A percentile compares a stretch with the other conserved stretches of the same genome.
phyloP scores from a whole-genome alignment of 495 filamentous ascomycete species.

The Hypoxylon fragiforme region DNA sequence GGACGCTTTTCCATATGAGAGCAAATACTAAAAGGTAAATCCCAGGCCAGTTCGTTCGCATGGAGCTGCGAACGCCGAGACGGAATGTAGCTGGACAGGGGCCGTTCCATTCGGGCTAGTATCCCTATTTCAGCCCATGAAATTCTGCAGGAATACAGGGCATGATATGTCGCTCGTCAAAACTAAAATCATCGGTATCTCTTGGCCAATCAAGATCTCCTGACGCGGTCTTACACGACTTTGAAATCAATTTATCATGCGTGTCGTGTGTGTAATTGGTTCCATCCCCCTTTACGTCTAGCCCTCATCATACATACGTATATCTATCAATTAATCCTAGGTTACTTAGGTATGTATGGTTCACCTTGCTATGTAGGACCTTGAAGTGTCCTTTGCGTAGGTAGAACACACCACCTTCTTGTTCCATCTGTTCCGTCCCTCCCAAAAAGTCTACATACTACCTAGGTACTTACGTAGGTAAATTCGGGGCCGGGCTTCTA shows the following conservation, averaged over 20 bases:
- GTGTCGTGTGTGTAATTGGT: constrained; percentile 40
- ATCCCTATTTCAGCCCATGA: constrained; percentile 35
- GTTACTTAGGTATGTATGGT: constrained; percentile 14
- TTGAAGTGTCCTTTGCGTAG: constrained; percentile 17
- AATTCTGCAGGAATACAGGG: constrained; percentile 36
- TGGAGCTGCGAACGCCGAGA: constrained; percentile 25
- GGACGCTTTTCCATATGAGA: constrained; percentile 19
- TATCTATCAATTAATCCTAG: constrained; percentile 25
- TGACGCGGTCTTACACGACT: constrained; percentile 43
- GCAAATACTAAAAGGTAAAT: constrained; percentile 2
- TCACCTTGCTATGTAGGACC: too few relatives aligned
- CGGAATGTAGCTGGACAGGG: constrained; percentile 26
- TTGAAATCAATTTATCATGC: constrained; percentile 41
- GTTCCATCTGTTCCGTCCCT: constrained; percentile 27
- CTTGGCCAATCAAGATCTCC: constrained; percentile 37
- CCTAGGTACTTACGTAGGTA: too few relatives aligned
- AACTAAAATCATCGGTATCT: constrained; percentile 25
- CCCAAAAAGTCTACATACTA: too few relatives aligned
- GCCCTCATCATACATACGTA: constrained; percentile 23
- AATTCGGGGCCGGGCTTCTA: constrained; percentile 11
- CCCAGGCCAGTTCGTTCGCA: constrained; percentile 25
- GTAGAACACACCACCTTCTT: constrained; percentile 38
- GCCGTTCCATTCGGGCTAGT: constrained; percentile 27
- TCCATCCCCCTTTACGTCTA: constrained; percentile 33
- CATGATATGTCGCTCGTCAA: constrained; percentile 36